Base-by-base conservation (phyloP, 805 yeast genomes). In the Candida bentonensis region DNA sequence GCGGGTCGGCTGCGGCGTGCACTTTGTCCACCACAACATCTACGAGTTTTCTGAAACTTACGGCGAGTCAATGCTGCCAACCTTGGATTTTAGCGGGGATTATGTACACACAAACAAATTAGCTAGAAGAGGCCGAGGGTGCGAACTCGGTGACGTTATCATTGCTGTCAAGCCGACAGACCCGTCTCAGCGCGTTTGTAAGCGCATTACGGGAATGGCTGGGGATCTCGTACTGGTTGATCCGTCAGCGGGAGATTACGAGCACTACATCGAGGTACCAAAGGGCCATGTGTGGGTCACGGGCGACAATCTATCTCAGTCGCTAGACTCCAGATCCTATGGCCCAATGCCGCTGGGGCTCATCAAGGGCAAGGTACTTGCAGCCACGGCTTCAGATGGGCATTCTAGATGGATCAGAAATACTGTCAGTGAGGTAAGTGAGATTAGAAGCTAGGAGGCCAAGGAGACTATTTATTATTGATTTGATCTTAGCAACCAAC, bases 201-300 rank as follows among this genome's bases (percentile, higher is more conserved):
- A 92, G 56, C 69, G 99, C 45, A 79, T 92, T 21, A 80, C 95
- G 0, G 98, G 97, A 0, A 81, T 89, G 94, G 94, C 96, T 0
- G 97, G 97, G 1, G 97, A 89, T 65, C 57, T 79, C 15, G 74
- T 92, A 2, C 59, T 81, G 44, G 69, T 83, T 2, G 96, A 92
- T 58, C 96, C 96, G 5, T 48, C 59, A 1, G 74, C 86, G 39
- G 68, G 55, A 22, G 45, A 23, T 4, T 53, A 54, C 17, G 44
- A 44, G 4, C 72, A 74, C 46, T 85, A 68, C 59, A 78, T 89
- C 5, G 69, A 66, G 45, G 88, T 92, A 0, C 98, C 98, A 1
- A 76, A 79, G 51, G 98, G 98, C 2, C 98, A 92, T 62, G 83
- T 85, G 41, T 92, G 97, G 97, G 80, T 88, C 2, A 86, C 96